Base-by-base conservation (phyloP, 2,329 filamentous ascomycete species). In the Phialophora chinensis region DNA sequence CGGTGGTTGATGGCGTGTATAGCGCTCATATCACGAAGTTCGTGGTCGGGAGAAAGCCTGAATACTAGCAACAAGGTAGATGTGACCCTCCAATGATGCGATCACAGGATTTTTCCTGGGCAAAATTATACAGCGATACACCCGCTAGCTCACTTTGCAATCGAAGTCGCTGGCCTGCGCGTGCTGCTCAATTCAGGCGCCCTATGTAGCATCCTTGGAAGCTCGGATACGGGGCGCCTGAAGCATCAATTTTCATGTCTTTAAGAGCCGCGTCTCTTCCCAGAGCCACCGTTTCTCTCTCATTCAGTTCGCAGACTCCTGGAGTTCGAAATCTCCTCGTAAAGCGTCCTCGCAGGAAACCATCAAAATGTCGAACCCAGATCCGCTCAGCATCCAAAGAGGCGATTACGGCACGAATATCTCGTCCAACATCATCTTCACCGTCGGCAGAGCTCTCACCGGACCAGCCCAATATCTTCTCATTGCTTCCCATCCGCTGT, bases 11-110 rank as follows among this genome's bases (percentile, higher is more conserved):
- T 42, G 62, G 62, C 6, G 63, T 60, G 3, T 65, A 60, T 50
- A 65, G 63, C 10, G 63, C 63, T 54, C 57, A 65, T 33, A 61
- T 65, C 57, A 61, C 63, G 11, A 65, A 61, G 29, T 54, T 56
- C 44, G 47, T 57, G 38, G 29, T 63, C 8, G 61, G 61, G 11
- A 63, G 53, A 20, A 63, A 58, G 20, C 61, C 52, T 8, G 17
- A 44, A n/a, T n/a, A 44, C n/a, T 8, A n/a, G 38, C 38, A n/a
- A 44, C 5, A 44, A 20, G 60, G 20, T 42, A 17, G 17, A 25
- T 14, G 29, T n/a, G 54, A 56, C 10, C 33, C 11, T 35, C 8
- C n/a, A 23, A 38, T 4, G 31, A 5, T 14, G 3, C 10, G 7
- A 12, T 12, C 38, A 49, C 6, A 29, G 35, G 2, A 47, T 38